These are phyloP conservation scores for Rhynchospora breviuscula DNA, from an alignment of 176 grass and related monocot genomes.

Conservation along the genomic window DNA sequence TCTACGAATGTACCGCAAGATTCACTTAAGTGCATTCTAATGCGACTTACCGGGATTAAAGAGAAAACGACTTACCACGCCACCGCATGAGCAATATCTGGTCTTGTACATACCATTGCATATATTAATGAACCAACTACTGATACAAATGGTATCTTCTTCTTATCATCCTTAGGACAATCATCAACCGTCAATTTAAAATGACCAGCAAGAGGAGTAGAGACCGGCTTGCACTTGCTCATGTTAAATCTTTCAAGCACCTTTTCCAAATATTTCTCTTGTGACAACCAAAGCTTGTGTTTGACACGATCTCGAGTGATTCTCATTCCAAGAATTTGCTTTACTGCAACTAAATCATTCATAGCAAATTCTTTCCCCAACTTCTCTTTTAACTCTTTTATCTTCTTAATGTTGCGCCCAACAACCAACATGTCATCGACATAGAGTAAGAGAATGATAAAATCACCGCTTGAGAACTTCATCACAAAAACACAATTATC, in stretches of 20 bases:
- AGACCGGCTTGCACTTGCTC: background rate
- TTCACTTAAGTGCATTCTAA: background rate
- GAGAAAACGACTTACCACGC: background rate
- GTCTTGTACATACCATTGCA: background rate
- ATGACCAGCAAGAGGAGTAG: background rate
- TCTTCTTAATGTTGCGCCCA: no score
- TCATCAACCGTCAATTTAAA: background rate
- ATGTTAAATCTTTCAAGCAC: background rate
- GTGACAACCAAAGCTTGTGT: background rate
- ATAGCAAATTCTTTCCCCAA: background rate
- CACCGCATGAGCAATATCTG: background rate
- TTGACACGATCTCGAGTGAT: background rate
- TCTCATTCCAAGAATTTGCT: background rate
- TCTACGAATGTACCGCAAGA: background rate
- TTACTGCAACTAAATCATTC: conserved; percentile 11
- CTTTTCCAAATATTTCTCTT: conserved; percentile 5
- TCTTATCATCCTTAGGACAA: background rate
- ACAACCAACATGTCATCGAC: conserved; percentile 14
- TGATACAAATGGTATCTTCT: background rate
- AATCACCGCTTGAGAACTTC: background rate
- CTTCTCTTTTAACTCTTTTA: no score
- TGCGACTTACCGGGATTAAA: background rate
- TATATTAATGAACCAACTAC: background rate
- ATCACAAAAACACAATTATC: conserved; percentile 2
- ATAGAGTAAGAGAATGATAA: conserved; percentile 20